Conservation (phyloP, 495 filamentous ascomycete species). For the Hypoxylon fragiforme region DNA sequence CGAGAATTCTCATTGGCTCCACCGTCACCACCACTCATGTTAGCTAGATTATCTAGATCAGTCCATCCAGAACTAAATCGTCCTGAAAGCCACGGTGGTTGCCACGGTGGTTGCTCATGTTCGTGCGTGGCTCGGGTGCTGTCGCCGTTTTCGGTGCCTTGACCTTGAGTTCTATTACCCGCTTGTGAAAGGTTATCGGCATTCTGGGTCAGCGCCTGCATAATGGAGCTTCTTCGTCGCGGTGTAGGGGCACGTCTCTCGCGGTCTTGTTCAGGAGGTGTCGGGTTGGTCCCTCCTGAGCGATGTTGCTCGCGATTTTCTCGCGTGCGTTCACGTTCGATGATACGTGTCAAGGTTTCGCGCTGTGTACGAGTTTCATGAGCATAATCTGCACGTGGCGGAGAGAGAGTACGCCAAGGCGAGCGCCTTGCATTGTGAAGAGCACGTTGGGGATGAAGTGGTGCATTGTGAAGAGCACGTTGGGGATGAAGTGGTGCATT, state of each 20-base stretch:
- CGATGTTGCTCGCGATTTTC: slow-evolving; percentile 30
- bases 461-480: no score
- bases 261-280: slow-evolving; percentile 33
- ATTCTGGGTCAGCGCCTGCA: slow-evolving; percentile 31
- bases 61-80: slow-evolving; percentile 36
- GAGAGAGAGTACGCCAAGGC: no score
- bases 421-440: no score
- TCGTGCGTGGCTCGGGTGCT: slow-evolving; percentile 17
- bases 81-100: slow-evolving; percentile 17
- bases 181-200: slow-evolving; percentile 24
- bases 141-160: slow-evolving; percentile 5
- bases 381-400: no score
- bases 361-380: no score
- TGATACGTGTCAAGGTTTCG: slow-evolving; percentile 30
- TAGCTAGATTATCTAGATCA: slow-evolving; percentile 41
- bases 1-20: slow-evolving; percentile 14
- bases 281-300: slow-evolving; percentile 8
- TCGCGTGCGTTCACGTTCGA: slow-evolving; percentile 34
- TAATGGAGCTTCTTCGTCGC: slow-evolving; percentile 30
- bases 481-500: no score
- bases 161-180: slow-evolving; percentile 15
- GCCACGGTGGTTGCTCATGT: no score
- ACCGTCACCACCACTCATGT: slow-evolving; percentile 25
- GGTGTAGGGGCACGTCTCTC: slow-evolving; percentile 31
- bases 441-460: no score